A percentile compares a stretch with the other conserved stretches of the same genome.
These are phyloP conservation scores for Linum lewisii DNA, from an alignment of 345 rosid genomes.

Conservation along the genomic window DNA sequence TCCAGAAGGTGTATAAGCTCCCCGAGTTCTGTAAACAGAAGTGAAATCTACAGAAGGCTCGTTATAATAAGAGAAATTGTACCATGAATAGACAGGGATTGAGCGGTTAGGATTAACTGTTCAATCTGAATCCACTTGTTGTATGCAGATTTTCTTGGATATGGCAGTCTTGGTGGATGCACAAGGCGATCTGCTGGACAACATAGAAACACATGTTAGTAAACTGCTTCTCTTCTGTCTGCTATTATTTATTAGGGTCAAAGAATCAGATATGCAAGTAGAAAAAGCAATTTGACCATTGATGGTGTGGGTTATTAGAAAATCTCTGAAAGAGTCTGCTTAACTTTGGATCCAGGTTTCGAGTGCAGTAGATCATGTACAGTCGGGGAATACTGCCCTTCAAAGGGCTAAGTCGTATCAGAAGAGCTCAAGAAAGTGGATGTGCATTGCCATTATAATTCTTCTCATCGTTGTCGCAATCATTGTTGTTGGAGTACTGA, in stretches of 20 bases:
- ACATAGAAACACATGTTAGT: slow-evolving; percentile 78
- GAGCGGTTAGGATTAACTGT: background rate
- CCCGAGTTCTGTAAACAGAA: background rate
- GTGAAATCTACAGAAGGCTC: too few relatives aligned
- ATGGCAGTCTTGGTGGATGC: slow-evolving; percentile 95
- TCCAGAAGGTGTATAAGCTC: background rate
- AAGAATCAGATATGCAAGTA: too few relatives aligned
- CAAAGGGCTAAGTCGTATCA: slow-evolving; percentile 64
- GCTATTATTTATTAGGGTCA: too few relatives aligned
- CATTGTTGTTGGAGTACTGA: slow-evolving; percentile 50
- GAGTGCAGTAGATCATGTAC: slow-evolving; percentile 86
- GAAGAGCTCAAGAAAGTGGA: slow-evolving; percentile 83
- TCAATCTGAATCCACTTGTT: slow-evolving; percentile 1
- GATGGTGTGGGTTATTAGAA: background rate
- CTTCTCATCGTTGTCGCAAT: slow-evolving; percentile 68
- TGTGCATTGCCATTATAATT: slow-evolving; percentile 76
- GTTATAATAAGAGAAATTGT: too few relatives aligned
- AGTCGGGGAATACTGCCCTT: slow-evolving; percentile 64
- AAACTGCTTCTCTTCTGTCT: background rate
- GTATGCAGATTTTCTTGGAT: slow-evolving; percentile 72
- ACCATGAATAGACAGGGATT: too few relatives aligned
- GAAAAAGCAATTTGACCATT: background rate
- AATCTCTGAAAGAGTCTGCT: background rate
- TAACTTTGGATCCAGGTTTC: slow-evolving; percentile 42
- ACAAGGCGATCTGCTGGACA: slow-evolving; percentile 88